Conservation (phyloP, 2,329 filamentous ascomycete species). For the Aureobasidium sp. region DNA sequence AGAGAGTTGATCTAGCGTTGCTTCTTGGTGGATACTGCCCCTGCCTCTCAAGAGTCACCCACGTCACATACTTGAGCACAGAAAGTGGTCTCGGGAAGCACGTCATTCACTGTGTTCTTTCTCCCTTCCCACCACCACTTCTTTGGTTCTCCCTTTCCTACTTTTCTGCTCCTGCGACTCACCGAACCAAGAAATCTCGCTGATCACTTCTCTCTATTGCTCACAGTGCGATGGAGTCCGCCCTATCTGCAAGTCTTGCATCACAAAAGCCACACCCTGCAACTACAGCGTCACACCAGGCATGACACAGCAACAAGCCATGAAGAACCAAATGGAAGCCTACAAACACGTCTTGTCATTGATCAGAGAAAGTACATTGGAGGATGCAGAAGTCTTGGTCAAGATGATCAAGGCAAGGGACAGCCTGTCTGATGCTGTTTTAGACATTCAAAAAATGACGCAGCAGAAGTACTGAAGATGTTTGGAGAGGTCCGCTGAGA, state of each 20-base stretch:
- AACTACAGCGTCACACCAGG: constrained; percentile 1
- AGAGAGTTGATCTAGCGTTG: background rate
- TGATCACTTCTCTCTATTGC: background rate
- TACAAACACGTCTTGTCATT: background rate
- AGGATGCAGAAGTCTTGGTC: background rate
- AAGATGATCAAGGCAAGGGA: constrained; percentile 2
- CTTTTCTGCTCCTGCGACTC: no score
- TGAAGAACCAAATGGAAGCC: background rate
- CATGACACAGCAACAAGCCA: constrained; percentile 4
- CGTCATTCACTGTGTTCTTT: background rate
- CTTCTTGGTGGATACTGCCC: background rate
- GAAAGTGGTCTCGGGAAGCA: background rate
- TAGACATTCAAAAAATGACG: background rate
- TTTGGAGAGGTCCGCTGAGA: background rate
- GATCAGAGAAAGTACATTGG: background rate
- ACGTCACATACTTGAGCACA: background rate
- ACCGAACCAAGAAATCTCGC: background rate
- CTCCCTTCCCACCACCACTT: background rate
- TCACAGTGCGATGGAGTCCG: background rate
- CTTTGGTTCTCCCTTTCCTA: background rate
- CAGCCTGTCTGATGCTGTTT: constrained; percentile 16
- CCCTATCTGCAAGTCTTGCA: background rate
- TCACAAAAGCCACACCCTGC: background rate
- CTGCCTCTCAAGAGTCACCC: background rate
- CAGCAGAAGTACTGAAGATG: background rate